Base-by-base conservation (phyloP, 768 basidiomycete species). In the Amanita thiersii region DNA sequence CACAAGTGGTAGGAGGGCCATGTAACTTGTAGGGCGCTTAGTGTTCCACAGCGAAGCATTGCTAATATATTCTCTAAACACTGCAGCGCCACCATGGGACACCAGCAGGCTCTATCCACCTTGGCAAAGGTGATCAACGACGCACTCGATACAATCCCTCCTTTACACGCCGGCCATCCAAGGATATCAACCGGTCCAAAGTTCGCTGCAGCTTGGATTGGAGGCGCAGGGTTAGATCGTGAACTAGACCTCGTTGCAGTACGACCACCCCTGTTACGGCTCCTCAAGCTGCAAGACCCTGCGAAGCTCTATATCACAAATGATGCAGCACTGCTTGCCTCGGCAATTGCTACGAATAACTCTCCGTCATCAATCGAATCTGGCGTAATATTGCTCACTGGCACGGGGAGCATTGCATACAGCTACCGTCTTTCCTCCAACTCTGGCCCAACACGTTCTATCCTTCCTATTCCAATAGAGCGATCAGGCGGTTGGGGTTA, bases 401-500 rank as follows among this genome's bases (percentile, higher is more conserved):
- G 52, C 14, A 56, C 57, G 15, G 56, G 56, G n/a, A 53, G 50
- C 30, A 34, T 56, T 19, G 52, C 55, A 7, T 48, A 53, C n/a
- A 48, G 50, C 23, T 57, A 49, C 39, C 35, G 21, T 10, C 20
- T 55, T 12, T 39, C 48, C 10, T 24, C 20, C 46, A 35, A 23
- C 45, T 39, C 35, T 28, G 35, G 26, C 36, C 37, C 28, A 45
- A 6, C 12, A 14, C 6, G 29, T 9, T 29, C 35, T 40, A 30
- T 47, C 48, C 18, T 48, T 26, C 38, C 52, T 21, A 18, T 29
- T 1, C 48, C 54, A 4, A 5, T 53, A 2, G 50, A 47, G 9
- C 52, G 57, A 8, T 37, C 52, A 2, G 52, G 54, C 10, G 54
- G 56, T 6, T 56, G 54, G 57, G 57, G 54, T 9, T 57, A 56